A percentile compares a stretch with the other conserved stretches of the same genome.
Evolutionary conservation across 2,329 filamentous ascomycete genomes (phyloP).

Genomic region (Tolypocladium album): DNA sequence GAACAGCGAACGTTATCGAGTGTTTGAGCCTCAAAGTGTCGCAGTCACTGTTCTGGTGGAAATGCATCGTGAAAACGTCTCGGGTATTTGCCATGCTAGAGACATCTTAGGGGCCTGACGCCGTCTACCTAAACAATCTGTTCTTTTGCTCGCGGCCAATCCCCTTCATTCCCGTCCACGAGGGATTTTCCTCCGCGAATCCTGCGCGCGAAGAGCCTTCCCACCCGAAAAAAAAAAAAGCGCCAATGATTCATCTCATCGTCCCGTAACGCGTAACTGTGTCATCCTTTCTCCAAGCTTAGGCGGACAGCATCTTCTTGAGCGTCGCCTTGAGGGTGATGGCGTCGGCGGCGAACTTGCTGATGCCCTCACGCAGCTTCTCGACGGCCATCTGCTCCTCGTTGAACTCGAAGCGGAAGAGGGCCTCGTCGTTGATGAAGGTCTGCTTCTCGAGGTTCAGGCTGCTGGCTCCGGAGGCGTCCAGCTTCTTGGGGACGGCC

Average conservation of each 20-base stretch:
- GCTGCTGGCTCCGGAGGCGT: constrained; percentile 46
- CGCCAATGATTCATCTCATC: neutral
- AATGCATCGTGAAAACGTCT: neutral
- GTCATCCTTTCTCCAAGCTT: neutral
- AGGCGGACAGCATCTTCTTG: constrained; percentile 61
- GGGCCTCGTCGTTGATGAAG: constrained; percentile 81
- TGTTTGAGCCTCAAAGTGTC: neutral
- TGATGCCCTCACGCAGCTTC: constrained; percentile 99
- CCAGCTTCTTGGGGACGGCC: constrained; percentile 51
- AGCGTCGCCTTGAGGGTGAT: constrained; percentile 88
- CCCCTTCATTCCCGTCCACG: neutral
- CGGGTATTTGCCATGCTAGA: neutral
- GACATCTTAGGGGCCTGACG: neutral
- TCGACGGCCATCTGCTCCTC: constrained; percentile 99
- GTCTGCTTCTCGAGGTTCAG: constrained; percentile 78
- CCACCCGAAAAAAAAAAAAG: neutral
- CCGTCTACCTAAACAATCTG: neutral
- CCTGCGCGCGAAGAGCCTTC: neutral
- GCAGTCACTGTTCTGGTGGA: neutral
- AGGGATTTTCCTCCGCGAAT: neutral
- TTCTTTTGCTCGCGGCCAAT: neutral
- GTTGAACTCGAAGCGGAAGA: constrained; percentile 99
- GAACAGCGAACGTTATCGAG: neutral
- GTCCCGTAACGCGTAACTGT: neutral
- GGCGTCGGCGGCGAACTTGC: constrained; percentile 96